Evolutionary conservation across 345 rosid genomes (phyloP).

Genomic region (rapeseed (Brassica napus)): Da-Ae NC_063444.1:48167001-48167500

Average conservation of each 20-base stretch:
- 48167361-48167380: neutral
- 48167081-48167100: too few species aligned
- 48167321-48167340: conserved; percentile 36
- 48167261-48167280: conserved; percentile 71
- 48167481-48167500: neutral
- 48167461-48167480: neutral
- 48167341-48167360: neutral
- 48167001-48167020: too few species aligned
- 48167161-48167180: too few species aligned
- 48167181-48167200: too few species aligned
- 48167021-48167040: too few species aligned
- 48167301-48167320: conserved; percentile 51
- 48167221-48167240: too few species aligned
- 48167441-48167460: neutral
- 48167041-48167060: too few species aligned
- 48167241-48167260: conserved; percentile 62
- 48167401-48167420: conserved; percentile 6
- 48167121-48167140: too few species aligned
- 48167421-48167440: neutral
- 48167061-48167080: too few species aligned
- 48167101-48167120: too few species aligned
- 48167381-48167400: neutral
- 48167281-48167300: conserved; percentile 66
- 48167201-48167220: too few species aligned
- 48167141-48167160: too few species aligned